Evolutionary conservation across 2,329 filamentous ascomycete genomes (phyloP).

Genomic region (Rutstroemia sp.): DNA sequence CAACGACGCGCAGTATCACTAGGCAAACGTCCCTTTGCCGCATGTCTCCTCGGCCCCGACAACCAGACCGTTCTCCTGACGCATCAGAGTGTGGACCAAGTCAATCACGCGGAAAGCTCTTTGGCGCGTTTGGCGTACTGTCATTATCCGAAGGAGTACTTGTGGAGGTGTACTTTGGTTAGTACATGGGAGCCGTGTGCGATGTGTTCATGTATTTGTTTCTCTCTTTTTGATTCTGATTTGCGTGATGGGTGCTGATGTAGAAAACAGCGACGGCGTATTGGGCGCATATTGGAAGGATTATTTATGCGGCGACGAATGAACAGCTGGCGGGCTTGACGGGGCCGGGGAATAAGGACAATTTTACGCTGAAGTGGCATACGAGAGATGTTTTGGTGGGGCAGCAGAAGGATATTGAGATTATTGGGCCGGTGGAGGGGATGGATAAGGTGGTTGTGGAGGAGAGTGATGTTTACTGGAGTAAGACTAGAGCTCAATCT

Average conservation of each 20-base stretch:
- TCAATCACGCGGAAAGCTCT: constrained; percentile 43
- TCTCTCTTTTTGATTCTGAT: neutral
- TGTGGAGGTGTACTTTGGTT: constrained; percentile 42
- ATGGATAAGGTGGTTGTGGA: constrained; percentile 38
- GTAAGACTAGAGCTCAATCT: constrained; percentile 20
- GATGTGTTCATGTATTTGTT: constrained; percentile 37
- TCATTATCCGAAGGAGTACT: constrained; percentile 41
- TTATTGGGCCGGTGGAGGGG: constrained; percentile 39
- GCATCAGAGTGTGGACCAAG: constrained; percentile 44
- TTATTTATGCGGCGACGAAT: constrained; percentile 44
- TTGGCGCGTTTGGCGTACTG: constrained; percentile 41
- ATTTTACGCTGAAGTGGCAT: constrained; percentile 44
- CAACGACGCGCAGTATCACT: constrained; percentile 38
- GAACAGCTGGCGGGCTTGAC: constrained; percentile 38
- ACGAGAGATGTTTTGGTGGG: constrained; percentile 39
- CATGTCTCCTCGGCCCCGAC: constrained; percentile 41
- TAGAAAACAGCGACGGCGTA: constrained; percentile 33
- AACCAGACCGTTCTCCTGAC: constrained; percentile 40
- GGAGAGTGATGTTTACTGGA: constrained; percentile 41
- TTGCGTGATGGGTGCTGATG: neutral
- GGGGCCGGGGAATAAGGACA: constrained; percentile 41
- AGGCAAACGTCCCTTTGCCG: constrained; percentile 42
- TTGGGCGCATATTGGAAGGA: constrained; percentile 46
- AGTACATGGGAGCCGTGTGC: constrained; percentile 49
- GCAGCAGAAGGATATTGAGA: constrained; percentile 42